A percentile compares a stretch with the other conserved stretches of the same genome.
phyloP scores from a whole-genome alignment of 2,329 filamentous ascomycete genomes.

The Fusarium musae region DNA sequence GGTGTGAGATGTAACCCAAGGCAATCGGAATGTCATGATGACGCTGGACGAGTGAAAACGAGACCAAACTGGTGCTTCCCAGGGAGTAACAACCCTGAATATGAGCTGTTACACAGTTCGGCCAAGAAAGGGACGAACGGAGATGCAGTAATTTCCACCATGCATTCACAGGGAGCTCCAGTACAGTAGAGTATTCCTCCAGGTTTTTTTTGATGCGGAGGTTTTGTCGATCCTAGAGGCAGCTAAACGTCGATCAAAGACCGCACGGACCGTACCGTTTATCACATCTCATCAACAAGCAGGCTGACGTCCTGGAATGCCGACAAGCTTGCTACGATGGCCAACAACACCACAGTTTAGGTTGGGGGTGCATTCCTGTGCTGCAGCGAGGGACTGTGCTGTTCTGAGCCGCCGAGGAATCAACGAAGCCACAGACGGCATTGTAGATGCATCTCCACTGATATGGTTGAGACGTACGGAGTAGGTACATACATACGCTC shows the following conservation, averaged over 20 bases:
- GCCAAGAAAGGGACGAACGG: not conserved
- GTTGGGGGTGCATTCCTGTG: constrained; percentile 29
- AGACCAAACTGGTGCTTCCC: not conserved
- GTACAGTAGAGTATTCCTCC: constrained; percentile 3
- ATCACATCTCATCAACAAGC: constrained; percentile 7
- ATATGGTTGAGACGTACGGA: constrained; percentile 12
- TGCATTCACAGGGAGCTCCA: not conserved
- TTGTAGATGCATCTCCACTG: constrained; percentile 22
- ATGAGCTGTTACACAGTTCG: constrained; percentile 2
- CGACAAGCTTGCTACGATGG: constrained; percentile 13
- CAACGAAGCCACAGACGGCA: constrained; percentile 22
- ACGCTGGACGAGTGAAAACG: constrained; percentile 11
- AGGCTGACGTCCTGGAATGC: constrained; percentile 27
- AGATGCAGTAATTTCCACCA: not conserved
- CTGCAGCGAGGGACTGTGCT: constrained; percentile 7
- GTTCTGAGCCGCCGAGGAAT: constrained; percentile 3
- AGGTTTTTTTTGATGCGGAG: constrained; percentile 10
- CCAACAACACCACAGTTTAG: constrained; percentile 27
- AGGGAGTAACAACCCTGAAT: constrained; percentile 1
- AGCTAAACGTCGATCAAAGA: constrained; percentile 31
- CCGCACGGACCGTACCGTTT: constrained; percentile 40
- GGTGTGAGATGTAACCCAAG: constrained; percentile 5
- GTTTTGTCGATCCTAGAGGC: constrained; percentile 24
- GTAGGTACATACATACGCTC: not conserved
- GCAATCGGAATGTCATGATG: constrained; percentile 38